Evolutionary conservation across 2,329 filamentous ascomycete genomes (phyloP), one percentile per base, ranked within the genome.

Genomic region (Pestalotiopsis sp.): DNA sequence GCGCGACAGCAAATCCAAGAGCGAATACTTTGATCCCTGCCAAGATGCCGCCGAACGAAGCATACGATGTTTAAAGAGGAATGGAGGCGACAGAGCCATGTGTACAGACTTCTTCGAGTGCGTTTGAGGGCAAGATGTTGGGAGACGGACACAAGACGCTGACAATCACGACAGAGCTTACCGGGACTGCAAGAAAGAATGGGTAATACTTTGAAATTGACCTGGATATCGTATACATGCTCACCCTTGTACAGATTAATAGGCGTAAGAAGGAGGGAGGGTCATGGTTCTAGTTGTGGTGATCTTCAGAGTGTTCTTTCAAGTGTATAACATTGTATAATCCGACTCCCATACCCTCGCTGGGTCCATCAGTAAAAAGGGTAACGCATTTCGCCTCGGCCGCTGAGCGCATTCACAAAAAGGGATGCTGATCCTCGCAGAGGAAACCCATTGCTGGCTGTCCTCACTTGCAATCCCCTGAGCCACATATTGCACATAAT

Each of bases 101-200:
- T 99, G 96, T 78, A 86, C 87, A 72, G 95, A 98, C 80, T 98
- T 97, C 79, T 98, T 99, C 78, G 93, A 98, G 94, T 98, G 79
- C 82, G 93, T 82, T 31, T 60, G 72, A 60, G 52, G 25, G 31
- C n/a, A 20, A 9, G 27, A n/a, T 31, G 4, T 17, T 11, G 17
- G 17, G 52, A 45, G 40, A 7, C 31, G 17, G 6, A 52, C n/a
- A 59, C 14, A 52, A 36, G 65, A 72, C 59, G 52, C 45, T 41
- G 68, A 66, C 67, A 68, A 71, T 60, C 17, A 68, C 27, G 40
- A 68, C 72, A 97, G 94, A 82, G 94, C 94, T 65, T 98, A 98
- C 80, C 90, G 94, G 69, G 94, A 97, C 71, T 98, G 95, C 82
- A 98, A 98, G 81, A 95, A 97, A 83, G 88, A 91, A 84, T 98